Percentiles rank a stretch among this genome's conserved stretches.
These are phyloP conservation scores for Sclerotinia borealis DNA, from an alignment of 2,329 filamentous ascomycete genomes.

Conservation along the genomic window DNA sequence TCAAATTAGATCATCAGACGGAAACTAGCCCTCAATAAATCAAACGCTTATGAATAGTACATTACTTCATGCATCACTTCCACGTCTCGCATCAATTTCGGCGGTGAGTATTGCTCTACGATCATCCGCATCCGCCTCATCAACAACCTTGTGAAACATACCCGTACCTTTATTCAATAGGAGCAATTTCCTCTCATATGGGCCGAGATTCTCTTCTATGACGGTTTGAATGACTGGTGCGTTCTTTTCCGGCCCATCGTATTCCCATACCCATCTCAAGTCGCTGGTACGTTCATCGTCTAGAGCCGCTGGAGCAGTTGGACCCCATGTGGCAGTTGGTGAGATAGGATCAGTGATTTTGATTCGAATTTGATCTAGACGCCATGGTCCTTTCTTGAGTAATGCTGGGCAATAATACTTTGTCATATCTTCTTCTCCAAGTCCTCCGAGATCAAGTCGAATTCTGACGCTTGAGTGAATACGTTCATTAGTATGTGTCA, in stretches of 20 bases:
- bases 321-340: constrained; percentile 30
- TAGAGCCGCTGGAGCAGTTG: constrained; percentile 23
- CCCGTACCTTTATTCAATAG: constrained; percentile 33
- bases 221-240: constrained; percentile 40
- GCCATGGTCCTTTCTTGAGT: constrained; percentile 23
- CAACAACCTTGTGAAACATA: constrained; percentile 13
- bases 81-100: constrained; percentile 1
- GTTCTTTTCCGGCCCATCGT: constrained; percentile 38
- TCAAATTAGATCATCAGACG: constrained; percentile 6
- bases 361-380: constrained; percentile 21
- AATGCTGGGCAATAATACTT: constrained; percentile 37
- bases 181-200: constrained; percentile 46
- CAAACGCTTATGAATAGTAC: not conserved
- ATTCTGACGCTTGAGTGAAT: constrained; percentile 34
- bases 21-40: constrained; percentile 9
- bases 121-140: constrained; percentile 3
- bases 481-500: constrained; percentile 36
- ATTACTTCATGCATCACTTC: not conserved
- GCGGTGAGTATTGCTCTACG: not conserved
- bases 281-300: constrained; percentile 29
- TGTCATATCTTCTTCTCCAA: constrained; percentile 33
- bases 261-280: constrained; percentile 50
- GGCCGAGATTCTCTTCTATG: constrained; percentile 48
- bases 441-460: constrained; percentile 32
- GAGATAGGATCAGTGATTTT: constrained; percentile 32